These are phyloP conservation scores for Aspergillus uvarum DNA, from an alignment of 2,329 filamentous ascomycete species.

Conservation along the genomic window DNA sequence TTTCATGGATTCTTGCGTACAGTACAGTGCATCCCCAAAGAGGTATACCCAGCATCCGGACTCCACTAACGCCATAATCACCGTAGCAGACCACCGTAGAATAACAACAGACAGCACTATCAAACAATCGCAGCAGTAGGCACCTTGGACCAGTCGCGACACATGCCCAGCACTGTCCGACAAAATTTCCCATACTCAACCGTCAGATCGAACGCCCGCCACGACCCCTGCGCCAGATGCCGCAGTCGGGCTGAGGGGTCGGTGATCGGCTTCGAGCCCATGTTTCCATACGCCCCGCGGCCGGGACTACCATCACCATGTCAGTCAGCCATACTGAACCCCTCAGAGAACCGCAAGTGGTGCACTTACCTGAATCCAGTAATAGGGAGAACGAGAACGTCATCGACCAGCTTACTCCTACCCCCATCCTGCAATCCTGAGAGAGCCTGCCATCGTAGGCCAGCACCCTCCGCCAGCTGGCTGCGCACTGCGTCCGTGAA, in stretches of 20 bases:
- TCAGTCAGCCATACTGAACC: not conserved
- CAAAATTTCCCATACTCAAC: slow-evolving; percentile 35
- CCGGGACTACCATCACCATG: slow-evolving; percentile 21
- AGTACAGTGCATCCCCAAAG: no score
- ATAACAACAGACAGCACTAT: no score
- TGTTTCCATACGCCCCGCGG: slow-evolving; percentile 30
- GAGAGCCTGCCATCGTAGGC: slow-evolving; percentile 33
- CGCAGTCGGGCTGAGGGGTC: slow-evolving; percentile 30
- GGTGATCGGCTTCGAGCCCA: slow-evolving; percentile 33
- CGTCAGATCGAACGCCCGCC: slow-evolving; percentile 27
- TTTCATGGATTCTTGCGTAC: no score
- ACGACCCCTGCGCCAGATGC: slow-evolving; percentile 34
- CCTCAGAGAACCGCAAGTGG: not conserved
- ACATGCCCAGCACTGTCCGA: slow-evolving; percentile 32
- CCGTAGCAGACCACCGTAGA: no score
- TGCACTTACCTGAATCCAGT: slow-evolving; percentile 33
- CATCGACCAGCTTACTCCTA: slow-evolving; percentile 29
- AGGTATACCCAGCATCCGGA: no score
- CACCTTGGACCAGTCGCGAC: slow-evolving; percentile 31
- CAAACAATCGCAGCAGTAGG: not conserved
- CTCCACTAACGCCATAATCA: no score
- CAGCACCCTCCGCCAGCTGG: slow-evolving; percentile 24
- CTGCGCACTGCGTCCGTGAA: slow-evolving; percentile 27
- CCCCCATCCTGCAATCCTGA: slow-evolving; percentile 32
- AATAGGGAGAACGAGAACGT: slow-evolving; percentile 36